Evolutionary conservation across 768 basidiomycete genomes (phyloP), one percentile per base, ranked within the genome.

Genomic region (Lactarius pseudohatsudake): DNA sequence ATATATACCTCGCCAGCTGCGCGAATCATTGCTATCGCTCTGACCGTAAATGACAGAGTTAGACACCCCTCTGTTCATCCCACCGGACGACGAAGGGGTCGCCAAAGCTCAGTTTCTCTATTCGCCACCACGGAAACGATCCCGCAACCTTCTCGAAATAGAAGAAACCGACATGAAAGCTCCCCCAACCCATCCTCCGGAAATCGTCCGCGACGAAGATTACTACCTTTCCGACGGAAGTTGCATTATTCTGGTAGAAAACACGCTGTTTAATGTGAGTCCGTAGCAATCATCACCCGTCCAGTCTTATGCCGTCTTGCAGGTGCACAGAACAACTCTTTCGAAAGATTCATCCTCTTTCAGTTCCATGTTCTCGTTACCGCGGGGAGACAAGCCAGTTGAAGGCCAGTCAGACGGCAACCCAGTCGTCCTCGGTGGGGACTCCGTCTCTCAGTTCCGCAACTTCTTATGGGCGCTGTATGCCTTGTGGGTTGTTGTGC

Each of bases 401-500:
- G 89, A 92, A 71, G 91, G 91, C 4, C 74, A 72, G 18, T 85
- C 84, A 10, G 90, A 92, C 71, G 81, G 82, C 30, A 82, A 84
- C 64, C 90, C 91, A 1, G 83, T 92, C 41, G 68, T 84, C 36
- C 79, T 92, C 38, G 75, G 75, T 2, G 90, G 89, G 0, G 88
- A 91, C 67, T 84, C 83, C 0, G 80, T 82, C 10, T 75, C 81
- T 3, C 88, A 91, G 74, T 92, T 92, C 72, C 81, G 83, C 58
- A 82, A 87, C 73, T 89, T 92, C 71, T 81, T 92, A 38, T 90
- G 87, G 87, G 85, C 85, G 1, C 75, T 91, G n/a, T 91, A 92
- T 71, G 88, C 89, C 8, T 72, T 88, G 90, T 90, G 71, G 76
- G 88, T 74, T 22, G 50, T 50, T 22, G 60, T 54, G 4, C 36